Conservation (phyloP, 2,329 filamentous ascomycete genomes). For the Tolypocladium guangdongense region DNA sequence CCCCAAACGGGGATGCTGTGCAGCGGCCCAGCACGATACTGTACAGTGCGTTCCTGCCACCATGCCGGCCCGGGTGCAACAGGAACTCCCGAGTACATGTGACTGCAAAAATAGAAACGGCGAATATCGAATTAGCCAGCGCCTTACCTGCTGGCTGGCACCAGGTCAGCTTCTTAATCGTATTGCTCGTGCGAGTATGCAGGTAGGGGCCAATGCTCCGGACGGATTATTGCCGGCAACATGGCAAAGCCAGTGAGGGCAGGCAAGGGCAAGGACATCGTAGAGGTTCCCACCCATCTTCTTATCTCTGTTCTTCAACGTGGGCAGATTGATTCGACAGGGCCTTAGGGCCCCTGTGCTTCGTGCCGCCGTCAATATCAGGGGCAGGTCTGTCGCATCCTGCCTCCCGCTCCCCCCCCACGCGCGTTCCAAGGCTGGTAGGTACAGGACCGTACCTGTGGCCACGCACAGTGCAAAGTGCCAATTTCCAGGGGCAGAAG, state of each 20-base stretch:
- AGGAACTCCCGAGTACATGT: too few relatives aligned
- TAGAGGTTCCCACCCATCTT: not conserved
- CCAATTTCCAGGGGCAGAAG: conserved; percentile 15
- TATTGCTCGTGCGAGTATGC: too few relatives aligned
- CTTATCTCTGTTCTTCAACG: conserved; percentile 14
- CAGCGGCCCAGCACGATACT: not conserved
- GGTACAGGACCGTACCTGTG: too few relatives aligned
- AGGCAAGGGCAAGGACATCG: not conserved
- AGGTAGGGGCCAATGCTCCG: too few relatives aligned
- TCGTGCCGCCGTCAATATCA: too few relatives aligned
- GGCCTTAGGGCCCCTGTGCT: conserved; percentile 3
- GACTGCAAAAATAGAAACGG: not conserved
- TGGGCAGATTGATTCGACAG: conserved; percentile 23
- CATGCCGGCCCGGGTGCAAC: too few relatives aligned
- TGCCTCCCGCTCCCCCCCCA: not conserved
- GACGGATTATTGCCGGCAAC: not conserved
- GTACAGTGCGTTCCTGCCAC: not conserved
- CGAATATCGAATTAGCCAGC: not conserved
- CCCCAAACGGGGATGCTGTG: not conserved
- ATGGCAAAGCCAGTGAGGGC: not conserved
- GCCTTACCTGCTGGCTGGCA: not conserved
- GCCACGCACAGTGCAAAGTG: too few relatives aligned
- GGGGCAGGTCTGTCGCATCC: not conserved
- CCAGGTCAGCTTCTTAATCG: not conserved
- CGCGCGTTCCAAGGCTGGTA: too few relatives aligned